Evolutionary conservation across 2,329 filamentous ascomycete species (phyloP).

Genomic region (Talaromyces rugulosus): DNA sequence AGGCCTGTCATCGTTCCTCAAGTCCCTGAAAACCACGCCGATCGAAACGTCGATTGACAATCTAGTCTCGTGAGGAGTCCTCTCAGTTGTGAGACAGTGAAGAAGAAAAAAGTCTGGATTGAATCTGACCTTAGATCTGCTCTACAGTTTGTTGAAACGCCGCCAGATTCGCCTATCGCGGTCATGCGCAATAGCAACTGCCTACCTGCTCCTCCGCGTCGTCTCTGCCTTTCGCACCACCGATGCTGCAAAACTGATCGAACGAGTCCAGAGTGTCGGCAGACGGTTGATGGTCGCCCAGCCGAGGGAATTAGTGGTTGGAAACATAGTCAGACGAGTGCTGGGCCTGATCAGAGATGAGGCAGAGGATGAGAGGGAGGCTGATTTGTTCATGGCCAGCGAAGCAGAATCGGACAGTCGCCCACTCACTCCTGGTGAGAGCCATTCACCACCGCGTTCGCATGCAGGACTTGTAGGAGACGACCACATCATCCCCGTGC

Average conservation of each 20-base stretch:
- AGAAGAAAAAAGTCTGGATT: conserved; percentile 1
- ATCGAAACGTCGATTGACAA: conserved; percentile 80
- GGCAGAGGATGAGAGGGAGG: conserved; percentile 73
- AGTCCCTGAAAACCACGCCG: conserved; percentile 68
- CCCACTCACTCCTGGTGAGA: conserved; percentile 39
- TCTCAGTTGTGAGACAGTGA: conserved; percentile 5
- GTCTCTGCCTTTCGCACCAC: conserved; percentile 76
- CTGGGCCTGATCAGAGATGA: conserved; percentile 89
- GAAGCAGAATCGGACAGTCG: conserved; percentile 57
- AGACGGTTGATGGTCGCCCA: conserved; percentile 75
- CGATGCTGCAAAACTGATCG: conserved; percentile 73
- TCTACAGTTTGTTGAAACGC: conserved; percentile 72
- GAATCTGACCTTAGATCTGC: conserved; percentile 16
- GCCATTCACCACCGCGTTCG: conserved; percentile 21
- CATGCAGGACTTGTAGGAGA: conserved; percentile 3
- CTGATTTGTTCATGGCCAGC: conserved; percentile 52
- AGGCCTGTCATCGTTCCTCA: conserved; percentile 72
- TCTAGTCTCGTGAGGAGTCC: conserved; percentile 66
- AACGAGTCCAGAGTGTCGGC: conserved; percentile 74
- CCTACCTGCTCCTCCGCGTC: conserved; percentile 80
- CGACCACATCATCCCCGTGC: conserved; percentile 16
- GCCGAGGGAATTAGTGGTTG: conserved; percentile 84
- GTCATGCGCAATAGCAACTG: conserved; percentile 85
- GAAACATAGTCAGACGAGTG: conserved; percentile 88
- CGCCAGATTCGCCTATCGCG: conserved; percentile 84